Evolutionary conservation across 805 yeast genomes (phyloP).

Genomic region (Starmerella apis): DNA sequence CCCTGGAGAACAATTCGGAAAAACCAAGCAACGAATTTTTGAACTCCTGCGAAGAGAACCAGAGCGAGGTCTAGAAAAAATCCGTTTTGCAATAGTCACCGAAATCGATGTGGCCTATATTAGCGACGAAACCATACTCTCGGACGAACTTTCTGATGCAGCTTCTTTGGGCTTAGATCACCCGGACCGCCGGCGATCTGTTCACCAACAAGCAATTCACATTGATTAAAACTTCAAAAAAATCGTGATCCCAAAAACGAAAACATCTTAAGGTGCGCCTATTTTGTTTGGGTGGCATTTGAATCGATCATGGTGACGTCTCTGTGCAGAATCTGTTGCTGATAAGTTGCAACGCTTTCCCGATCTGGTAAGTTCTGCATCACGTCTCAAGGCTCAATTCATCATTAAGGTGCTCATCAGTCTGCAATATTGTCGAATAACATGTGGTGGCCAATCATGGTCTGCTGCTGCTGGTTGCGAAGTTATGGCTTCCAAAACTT

Average conservation of each 20-base stretch:
- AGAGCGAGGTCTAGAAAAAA: constrained; percentile 66
- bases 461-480: no score
- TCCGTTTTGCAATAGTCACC: constrained; percentile 45
- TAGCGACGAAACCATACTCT: constrained; percentile 47
- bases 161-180: constrained; percentile 73
- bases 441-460: no score
- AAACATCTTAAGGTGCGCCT: no score
- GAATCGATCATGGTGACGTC: no score
- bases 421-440: no score
- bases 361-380: not conserved
- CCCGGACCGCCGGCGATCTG: constrained; percentile 48
- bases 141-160: constrained; percentile 41
- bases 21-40: constrained; percentile 58
- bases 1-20: constrained; percentile 54
- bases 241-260: no score
- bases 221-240: constrained; percentile 21
- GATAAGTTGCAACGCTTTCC: not conserved
- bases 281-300: no score
- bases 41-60: constrained; percentile 55
- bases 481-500: no score
- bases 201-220: constrained; percentile 22
- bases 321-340: no score
- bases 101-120: constrained; percentile 27
- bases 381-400: no score
- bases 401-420: no score